phyloP scores from a whole-genome alignment of 1,139 yeast species.

The Spencermartinsiella ligniputridi region DNA sequence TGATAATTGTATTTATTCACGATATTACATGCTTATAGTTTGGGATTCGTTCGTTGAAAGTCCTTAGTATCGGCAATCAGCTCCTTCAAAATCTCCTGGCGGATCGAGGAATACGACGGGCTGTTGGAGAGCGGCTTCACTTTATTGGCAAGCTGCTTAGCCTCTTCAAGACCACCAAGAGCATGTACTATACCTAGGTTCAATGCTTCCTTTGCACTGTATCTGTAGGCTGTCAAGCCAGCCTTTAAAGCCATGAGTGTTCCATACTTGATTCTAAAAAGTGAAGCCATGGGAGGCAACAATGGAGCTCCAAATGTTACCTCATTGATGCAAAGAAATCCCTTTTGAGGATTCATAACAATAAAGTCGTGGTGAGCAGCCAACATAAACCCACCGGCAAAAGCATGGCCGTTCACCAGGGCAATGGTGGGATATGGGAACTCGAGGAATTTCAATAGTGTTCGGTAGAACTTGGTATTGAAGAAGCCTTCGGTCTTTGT shows the following conservation, averaged over 20 bases:
- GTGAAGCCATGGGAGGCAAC: slow-evolving; percentile 33
- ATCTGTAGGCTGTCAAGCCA: slow-evolving; percentile 33
- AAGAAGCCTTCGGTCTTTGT: slow-evolving; percentile 32
- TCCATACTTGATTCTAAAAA: slow-evolving; percentile 33
- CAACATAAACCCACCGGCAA: slow-evolving; percentile 39
- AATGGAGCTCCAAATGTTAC: slow-evolving; percentile 37
- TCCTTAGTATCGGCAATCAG: slow-evolving; percentile 24
- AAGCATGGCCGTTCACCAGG: slow-evolving; percentile 37
- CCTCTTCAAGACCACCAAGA: slow-evolving; percentile 32
- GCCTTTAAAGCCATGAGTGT: slow-evolving; percentile 27
- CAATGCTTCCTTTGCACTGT: slow-evolving; percentile 32
- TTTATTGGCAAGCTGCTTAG: slow-evolving; percentile 26
- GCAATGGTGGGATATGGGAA: slow-evolving; percentile 41
- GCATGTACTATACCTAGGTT: slow-evolving; percentile 31
- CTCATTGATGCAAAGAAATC: slow-evolving; percentile 39
- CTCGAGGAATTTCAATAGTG: slow-evolving; percentile 31
- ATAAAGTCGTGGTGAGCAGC: slow-evolving; percentile 38
- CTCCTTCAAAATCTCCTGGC: slow-evolving; percentile 29
- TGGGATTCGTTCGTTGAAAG: slow-evolving; percentile 14
- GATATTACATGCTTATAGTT: slow-evolving; percentile 3
- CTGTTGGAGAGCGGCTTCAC: slow-evolving; percentile 23
- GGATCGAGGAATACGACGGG: slow-evolving; percentile 30
- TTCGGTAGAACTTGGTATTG: slow-evolving; percentile 29
- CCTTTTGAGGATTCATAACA: slow-evolving; percentile 36
- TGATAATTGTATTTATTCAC: slow-evolving; percentile 7